These are phyloP conservation scores for Sarocladiaceae sp. DNA, from an alignment of 2,329 filamentous ascomycete species.

Conservation along the genomic window DNA sequence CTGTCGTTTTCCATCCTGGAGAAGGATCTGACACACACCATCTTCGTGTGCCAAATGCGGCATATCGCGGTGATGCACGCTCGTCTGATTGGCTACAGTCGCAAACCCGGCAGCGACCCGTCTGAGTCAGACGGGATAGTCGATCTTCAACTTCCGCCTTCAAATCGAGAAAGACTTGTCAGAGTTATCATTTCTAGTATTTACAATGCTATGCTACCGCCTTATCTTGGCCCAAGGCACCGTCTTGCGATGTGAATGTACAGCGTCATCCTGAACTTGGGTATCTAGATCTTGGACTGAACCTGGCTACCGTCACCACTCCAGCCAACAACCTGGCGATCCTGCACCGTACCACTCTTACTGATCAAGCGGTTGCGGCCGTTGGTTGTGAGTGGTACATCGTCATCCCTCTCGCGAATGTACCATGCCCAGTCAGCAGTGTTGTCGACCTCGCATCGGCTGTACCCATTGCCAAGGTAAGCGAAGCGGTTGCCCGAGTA, in stretches of 20 bases:
- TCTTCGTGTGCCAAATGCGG: too few species aligned
- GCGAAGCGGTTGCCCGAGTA: slow-evolving; percentile 17
- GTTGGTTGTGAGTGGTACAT: slow-evolving; percentile 14
- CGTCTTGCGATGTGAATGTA: background rate
- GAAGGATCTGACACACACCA: too few species aligned
- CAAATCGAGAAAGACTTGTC: too few species aligned
- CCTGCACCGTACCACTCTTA: slow-evolving; percentile 19
- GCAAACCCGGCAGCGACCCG: background rate
- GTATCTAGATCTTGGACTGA: slow-evolving; percentile 7
- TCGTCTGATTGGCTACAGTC: too few species aligned
- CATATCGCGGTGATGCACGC: too few species aligned
- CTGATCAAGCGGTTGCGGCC: slow-evolving; percentile 16
- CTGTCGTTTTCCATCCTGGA: too few species aligned
- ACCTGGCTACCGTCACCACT: slow-evolving; percentile 1
- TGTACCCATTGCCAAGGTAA: slow-evolving; percentile 20
- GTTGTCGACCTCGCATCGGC: slow-evolving; percentile 28
- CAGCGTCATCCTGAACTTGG: background rate
- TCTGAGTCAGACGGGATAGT: slow-evolving; percentile 2
- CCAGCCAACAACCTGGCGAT: slow-evolving; percentile 12
- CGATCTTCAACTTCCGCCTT: background rate
- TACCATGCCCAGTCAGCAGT: slow-evolving; percentile 24
- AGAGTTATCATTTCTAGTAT: background rate
- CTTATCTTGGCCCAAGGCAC: background rate
- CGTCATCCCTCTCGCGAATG: slow-evolving; percentile 14
- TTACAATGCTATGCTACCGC: background rate